Percentiles rank a stretch among this genome's conserved stretches.
phyloP scores from a whole-genome alignment of 2,329 filamentous ascomycete genomes.

The Aspergillus tamarii region DNA sequence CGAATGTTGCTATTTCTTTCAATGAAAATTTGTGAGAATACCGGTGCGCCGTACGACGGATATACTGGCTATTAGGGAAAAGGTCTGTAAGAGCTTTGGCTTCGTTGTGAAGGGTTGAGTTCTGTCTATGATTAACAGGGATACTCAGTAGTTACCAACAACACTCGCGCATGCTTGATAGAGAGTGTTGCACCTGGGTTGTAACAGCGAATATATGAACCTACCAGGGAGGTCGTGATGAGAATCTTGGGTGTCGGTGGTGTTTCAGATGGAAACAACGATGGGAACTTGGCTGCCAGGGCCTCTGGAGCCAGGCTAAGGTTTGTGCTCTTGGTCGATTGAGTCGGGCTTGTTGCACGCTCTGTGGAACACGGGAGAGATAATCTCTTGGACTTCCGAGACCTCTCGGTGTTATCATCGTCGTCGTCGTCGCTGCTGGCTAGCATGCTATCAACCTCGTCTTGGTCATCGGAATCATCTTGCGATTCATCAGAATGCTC shows the following conservation, averaged over 20 bases:
- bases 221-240: slow-evolving; percentile 76
- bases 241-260: slow-evolving; percentile 78
- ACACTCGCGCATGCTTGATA: no score
- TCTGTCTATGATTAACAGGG: slow-evolving; percentile 37
- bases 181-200: not conserved
- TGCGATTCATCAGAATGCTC: slow-evolving; percentile 44
- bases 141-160: not conserved
- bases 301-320: slow-evolving; percentile 64
- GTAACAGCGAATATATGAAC: not conserved
- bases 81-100: slow-evolving; percentile 76
- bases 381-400: slow-evolving; percentile 31
- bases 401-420: slow-evolving; percentile 43
- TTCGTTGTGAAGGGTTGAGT: slow-evolving; percentile 84
- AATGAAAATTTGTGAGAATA: slow-evolving; percentile 91
- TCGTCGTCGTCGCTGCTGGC: slow-evolving; percentile 57
- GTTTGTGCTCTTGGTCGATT: slow-evolving; percentile 61
- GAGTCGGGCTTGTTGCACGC: slow-evolving; percentile 58
- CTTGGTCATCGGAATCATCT: slow-evolving; percentile 49
- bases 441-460: slow-evolving; percentile 78
- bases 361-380: slow-evolving; percentile 44
- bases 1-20: slow-evolving; percentile 85
- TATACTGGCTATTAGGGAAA: slow-evolving; percentile 80
- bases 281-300: slow-evolving; percentile 63
- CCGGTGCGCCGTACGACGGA: slow-evolving; percentile 80
- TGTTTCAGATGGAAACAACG: slow-evolving; percentile 56